Conservation (phyloP, 805 yeast genomes). For the Debaryomyces tyrocola region DNA sequence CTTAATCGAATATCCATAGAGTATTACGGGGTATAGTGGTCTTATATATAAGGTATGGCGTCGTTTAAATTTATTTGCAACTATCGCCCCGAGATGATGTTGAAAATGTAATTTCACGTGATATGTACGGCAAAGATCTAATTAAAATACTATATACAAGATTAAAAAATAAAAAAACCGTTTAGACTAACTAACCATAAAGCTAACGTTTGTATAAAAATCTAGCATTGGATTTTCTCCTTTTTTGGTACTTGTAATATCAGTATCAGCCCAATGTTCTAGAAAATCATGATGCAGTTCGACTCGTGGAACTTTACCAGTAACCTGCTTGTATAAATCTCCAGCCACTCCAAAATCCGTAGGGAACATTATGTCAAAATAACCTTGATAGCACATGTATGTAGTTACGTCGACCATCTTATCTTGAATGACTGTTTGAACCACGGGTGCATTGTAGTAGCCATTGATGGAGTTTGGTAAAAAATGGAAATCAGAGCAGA, state of each 20-base stretch:
- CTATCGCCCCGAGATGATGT: neutral
- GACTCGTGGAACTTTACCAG: slow-evolving; percentile 57
- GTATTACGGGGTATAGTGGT: too few relatives aligned
- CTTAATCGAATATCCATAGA: too few relatives aligned
- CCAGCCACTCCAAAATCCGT: slow-evolving; percentile 68
- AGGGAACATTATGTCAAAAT: slow-evolving; percentile 83
- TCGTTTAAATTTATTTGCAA: neutral
- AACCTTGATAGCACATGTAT: slow-evolving; percentile 83
- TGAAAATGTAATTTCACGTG: neutral
- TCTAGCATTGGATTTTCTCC: slow-evolving; percentile 87
- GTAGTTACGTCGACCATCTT: slow-evolving; percentile 69
- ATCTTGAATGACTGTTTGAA: slow-evolving; percentile 70
- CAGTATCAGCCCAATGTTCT: slow-evolving; percentile 68
- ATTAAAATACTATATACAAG: neutral
- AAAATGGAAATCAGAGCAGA: slow-evolving; percentile 66
- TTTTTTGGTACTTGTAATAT: slow-evolving; percentile 63
- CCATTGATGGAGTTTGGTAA: slow-evolving; percentile 54
- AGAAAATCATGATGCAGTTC: slow-evolving; percentile 65
- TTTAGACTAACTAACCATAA: slow-evolving; percentile 45
- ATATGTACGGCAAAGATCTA: neutral
- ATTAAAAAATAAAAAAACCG: neutral
- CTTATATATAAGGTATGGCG: too few relatives aligned
- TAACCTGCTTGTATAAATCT: slow-evolving; percentile 61
- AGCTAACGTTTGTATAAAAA: slow-evolving; percentile 72
- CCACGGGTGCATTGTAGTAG: slow-evolving; percentile 68